These are phyloP conservation scores for Mycena venus DNA, from an alignment of 768 basidiomycete genomes.

Conservation along the genomic window DNA sequence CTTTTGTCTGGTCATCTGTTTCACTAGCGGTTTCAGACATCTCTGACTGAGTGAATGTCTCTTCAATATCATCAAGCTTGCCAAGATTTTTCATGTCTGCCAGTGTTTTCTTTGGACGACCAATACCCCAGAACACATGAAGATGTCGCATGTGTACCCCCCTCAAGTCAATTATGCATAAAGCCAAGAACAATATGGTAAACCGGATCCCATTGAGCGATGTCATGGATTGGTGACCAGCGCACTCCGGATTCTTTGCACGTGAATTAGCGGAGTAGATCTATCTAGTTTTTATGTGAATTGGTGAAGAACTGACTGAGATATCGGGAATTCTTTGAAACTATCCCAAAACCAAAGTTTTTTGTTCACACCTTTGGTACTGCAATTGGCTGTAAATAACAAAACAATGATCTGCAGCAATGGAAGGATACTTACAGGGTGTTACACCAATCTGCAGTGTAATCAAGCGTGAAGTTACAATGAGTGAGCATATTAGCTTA, in stretches of 20 bases:
- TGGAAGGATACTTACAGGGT: constrained; percentile 71
- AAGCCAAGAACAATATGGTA: not conserved
- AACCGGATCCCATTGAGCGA: too few species aligned
- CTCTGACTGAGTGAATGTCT: not conserved
- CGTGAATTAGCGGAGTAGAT: too few species aligned
- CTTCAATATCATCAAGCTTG: not conserved
- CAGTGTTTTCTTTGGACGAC: not conserved
- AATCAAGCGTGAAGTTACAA: constrained; percentile 26
- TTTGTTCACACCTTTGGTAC: too few species aligned
- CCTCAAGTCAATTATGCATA: too few species aligned
- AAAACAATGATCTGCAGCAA: not conserved
- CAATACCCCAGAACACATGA: constrained; percentile 29
- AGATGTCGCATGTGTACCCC: constrained; percentile 29
- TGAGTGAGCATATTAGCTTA: constrained; percentile 61
- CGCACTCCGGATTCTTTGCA: too few species aligned
- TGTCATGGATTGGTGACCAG: too few species aligned
- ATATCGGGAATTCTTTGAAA: too few species aligned
- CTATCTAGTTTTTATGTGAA: too few species aligned
- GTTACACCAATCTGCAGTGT: constrained; percentile 84
- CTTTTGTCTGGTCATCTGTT: not conserved
- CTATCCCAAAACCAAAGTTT: too few species aligned
- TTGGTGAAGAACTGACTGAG: too few species aligned
- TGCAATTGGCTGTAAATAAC: too few species aligned
- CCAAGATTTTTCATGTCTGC: not conserved
- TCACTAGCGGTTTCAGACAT: not conserved